phyloP scores from a whole-genome alignment of 805 yeast genomes.

The Isabelozyma rhagii region DNA sequence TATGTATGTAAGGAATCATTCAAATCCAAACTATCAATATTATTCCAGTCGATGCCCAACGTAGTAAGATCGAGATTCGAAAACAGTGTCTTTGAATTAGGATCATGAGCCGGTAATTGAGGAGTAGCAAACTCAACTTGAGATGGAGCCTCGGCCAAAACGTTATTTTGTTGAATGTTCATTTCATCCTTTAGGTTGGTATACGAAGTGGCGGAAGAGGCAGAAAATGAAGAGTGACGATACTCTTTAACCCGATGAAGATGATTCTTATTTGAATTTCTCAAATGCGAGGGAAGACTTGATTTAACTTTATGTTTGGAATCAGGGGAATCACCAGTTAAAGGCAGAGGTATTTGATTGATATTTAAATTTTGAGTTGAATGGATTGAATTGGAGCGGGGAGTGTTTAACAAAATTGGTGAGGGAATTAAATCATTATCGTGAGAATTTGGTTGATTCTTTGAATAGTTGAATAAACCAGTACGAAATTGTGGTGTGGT shows the following conservation, averaged over 20 bases:
- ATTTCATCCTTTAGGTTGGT: slow-evolving; percentile 47
- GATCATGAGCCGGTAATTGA: slow-evolving; percentile 54
- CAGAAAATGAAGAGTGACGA: slow-evolving; percentile 62
- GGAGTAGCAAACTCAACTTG: slow-evolving; percentile 85
- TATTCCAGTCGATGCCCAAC: slow-evolving; percentile 28
- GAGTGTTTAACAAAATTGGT: slow-evolving; percentile 26
- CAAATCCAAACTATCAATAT: slow-evolving; percentile 26
- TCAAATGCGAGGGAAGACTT: slow-evolving; percentile 3
- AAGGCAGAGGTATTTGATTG: slow-evolving; percentile 21
- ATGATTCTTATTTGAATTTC: slow-evolving; percentile 2
- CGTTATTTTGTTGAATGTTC: slow-evolving; percentile 27
- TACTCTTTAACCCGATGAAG: slow-evolving; percentile 8
- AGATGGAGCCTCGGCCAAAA: slow-evolving; percentile 46
- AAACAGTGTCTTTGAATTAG: slow-evolving; percentile 28
- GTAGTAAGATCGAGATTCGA: slow-evolving; percentile 35
- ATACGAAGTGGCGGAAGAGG: slow-evolving; percentile 59
- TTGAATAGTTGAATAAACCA: slow-evolving; percentile 9
- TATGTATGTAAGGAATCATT: slow-evolving; percentile 6
- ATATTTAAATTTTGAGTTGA: neutral
- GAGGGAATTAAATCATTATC: slow-evolving; percentile 16
- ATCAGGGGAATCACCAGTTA: slow-evolving; percentile 16
- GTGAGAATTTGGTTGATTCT: slow-evolving; percentile 1
- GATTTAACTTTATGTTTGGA: slow-evolving; percentile 1
- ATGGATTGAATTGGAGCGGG: slow-evolving; percentile 7
- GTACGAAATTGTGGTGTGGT: slow-evolving; percentile 11